Percentiles rank a stretch among this genome's conserved stretches.
Evolutionary conservation across 768 basidiomycete genomes (phyloP).

Genomic region (Lentinula lateritia): DNA sequence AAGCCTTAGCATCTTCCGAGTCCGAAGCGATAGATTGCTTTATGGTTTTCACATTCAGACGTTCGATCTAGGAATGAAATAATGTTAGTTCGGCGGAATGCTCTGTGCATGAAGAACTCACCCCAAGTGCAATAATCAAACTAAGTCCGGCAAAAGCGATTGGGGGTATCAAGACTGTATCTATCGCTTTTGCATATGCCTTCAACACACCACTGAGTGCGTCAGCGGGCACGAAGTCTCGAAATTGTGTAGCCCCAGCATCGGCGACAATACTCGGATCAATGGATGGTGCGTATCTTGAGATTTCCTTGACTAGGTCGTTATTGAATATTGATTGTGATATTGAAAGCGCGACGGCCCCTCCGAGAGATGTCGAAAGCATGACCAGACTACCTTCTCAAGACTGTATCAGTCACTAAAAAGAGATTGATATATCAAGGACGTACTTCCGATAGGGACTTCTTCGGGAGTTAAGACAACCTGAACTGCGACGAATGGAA

Average conservation of each 20-base stretch:
- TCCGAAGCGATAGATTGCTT: neutral
- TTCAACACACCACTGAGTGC: slow-evolving; percentile 7
- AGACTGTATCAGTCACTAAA: neutral
- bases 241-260: slow-evolving; percentile 7
- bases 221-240: slow-evolving; percentile 2
- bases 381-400: slow-evolving; percentile 6
- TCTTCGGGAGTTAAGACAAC: slow-evolving; percentile 7
- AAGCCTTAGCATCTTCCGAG: no score
- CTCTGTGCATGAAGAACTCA: neutral
- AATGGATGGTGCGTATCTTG: slow-evolving; percentile 7
- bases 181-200: slow-evolving; percentile 9
- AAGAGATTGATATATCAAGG: neutral
- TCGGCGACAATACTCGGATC: neutral
- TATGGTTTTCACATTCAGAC: neutral
- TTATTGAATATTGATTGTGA: slow-evolving; percentile 10
- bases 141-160: slow-evolving; percentile 9
- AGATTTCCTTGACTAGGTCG: neutral
- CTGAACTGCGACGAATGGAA: slow-evolving; percentile 10
- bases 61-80: neutral
- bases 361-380: slow-evolving; percentile 7
- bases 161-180: slow-evolving; percentile 8
- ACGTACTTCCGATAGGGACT: slow-evolving; percentile 10
- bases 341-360: slow-evolving; percentile 8
- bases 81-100: neutral
- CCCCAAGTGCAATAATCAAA: neutral